Percentiles rank a stretch among this genome's conserved stretches.
Conservation (phyloP, 129 eudicot genomes). For the Calendula officinalis region DNA sequence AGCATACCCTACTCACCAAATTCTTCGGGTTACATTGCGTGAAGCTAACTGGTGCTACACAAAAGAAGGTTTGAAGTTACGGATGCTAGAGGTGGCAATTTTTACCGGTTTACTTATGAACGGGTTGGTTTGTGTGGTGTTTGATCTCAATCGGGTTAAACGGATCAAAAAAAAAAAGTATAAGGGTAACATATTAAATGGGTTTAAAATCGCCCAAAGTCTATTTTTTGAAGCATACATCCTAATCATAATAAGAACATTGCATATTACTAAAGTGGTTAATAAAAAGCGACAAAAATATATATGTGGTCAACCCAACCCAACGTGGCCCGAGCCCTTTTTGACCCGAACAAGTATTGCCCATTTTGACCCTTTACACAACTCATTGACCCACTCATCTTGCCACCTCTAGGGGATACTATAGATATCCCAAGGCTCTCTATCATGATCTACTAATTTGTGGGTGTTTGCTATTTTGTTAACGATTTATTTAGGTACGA, state of each 20-base stretch:
- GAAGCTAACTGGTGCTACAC: slow-evolving; percentile 73
- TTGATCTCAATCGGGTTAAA: neutral
- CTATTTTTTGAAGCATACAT: neutral
- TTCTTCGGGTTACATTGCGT: slow-evolving; percentile 91
- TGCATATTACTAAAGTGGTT: too few relatives aligned
- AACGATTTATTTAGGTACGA: slow-evolving; percentile 57
- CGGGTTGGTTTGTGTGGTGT: slow-evolving; percentile 12
- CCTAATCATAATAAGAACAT: neutral
- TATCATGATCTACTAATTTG: neutral
- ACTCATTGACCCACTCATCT: neutral
- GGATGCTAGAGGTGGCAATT: slow-evolving; percentile 6
- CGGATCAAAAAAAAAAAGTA: neutral
- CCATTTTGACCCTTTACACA: neutral
- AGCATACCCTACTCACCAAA: slow-evolving; percentile 82
- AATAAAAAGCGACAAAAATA: too few relatives aligned
- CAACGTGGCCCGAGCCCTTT: too few relatives aligned
- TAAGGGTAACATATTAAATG: neutral
- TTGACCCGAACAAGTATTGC: too few relatives aligned
- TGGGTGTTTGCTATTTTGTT: slow-evolving; percentile 7
- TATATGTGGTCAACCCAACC: too few relatives aligned
- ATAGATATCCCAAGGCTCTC: neutral
- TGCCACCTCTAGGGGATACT: neutral
- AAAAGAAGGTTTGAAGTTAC: slow-evolving; percentile 65
- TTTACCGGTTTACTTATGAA: neutral
- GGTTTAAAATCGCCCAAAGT: neutral